Evolutionary conservation across 164 flowering plant genomes (phyloP), one percentile per base, ranked within the genome.

Genomic region (Sextonia rubra): DNA sequence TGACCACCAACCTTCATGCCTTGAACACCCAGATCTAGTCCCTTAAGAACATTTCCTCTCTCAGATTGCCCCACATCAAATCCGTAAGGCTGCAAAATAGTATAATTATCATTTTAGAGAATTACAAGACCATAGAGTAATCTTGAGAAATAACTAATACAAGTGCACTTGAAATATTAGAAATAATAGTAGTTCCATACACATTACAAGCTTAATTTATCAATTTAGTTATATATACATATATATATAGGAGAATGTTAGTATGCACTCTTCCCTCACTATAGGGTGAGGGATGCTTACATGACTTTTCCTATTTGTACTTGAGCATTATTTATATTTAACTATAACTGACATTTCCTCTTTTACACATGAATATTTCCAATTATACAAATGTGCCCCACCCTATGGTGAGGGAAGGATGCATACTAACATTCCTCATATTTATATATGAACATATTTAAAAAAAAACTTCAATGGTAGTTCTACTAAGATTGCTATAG

Each of bases 1-100:
- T 92, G 97, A 18, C 99, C 99, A 71, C 97, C 97, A 1, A 92
- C 97, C 4, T 81, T 81, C 99, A 94, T 92, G 83, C 99, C 99
- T 86, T 88, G 58, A 73, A 92, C 97, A 52, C 99, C 99, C 24
- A 91, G 78, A 77, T 94, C 99, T 70, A 94, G 83, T 68, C 99
- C 99, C 81, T 89, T 90, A 47, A 94, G 92, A 56, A 94, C 98
- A 3, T 63, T 29, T 63, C 99, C 97, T 68, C 85, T 87, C 82
- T 89, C 95, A 30, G 99, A 94, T 71, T 94, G 89, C 64, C 99
- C 99, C 68, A 94, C 95, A 78, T 92, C 97, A 83, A 94, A 94
- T 73, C 99, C 99, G 74, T 94, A 94, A 64, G 99, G 99, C 99
- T 94, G 88, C 84, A 88, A 63, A 47, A 52, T 52, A 70, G 24